phyloP scores from a whole-genome alignment of 345 rosid species.

The Pistacia vera region DNA sequence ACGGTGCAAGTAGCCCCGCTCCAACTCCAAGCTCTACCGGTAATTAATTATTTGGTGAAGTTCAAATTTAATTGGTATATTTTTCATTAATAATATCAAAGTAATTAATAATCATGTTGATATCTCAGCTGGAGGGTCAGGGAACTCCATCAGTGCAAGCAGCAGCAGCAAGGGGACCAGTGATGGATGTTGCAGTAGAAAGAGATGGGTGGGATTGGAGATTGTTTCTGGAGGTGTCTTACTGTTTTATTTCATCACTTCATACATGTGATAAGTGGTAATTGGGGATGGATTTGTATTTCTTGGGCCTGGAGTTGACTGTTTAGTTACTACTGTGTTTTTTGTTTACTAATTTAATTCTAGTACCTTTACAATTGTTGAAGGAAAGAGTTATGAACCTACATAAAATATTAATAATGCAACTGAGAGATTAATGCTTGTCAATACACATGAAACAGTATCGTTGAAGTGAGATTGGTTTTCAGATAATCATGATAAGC shows the following conservation, averaged over 20 bases:
- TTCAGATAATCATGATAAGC: too few relatives aligned
- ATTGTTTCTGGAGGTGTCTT: constrained; percentile 7
- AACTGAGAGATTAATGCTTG: too few relatives aligned
- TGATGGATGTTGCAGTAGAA: constrained; percentile 7
- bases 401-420: too few relatives aligned
- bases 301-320: background rate
- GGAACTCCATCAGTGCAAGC: constrained; percentile 14
- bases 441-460: too few relatives aligned
- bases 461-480: too few relatives aligned
- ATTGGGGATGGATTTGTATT: background rate
- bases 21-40: constrained; percentile 23
- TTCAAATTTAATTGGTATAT: too few relatives aligned
- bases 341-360: background rate
- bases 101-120: too few relatives aligned
- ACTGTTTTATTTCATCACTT: constrained; percentile 8
- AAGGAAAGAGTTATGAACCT: too few relatives aligned
- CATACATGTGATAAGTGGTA: background rate
- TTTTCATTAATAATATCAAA: too few relatives aligned
- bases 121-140: constrained; percentile 18
- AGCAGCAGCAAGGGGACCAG: constrained; percentile 18
- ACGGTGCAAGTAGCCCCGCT: constrained; percentile 23
- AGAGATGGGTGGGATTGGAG: constrained; percentile 21
- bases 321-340: background rate
- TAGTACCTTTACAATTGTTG: background rate
- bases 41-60: too few relatives aligned